Conservation (phyloP, 352 stramenopile genomes). For the Hyaloperonospora brassicae region DNA sequence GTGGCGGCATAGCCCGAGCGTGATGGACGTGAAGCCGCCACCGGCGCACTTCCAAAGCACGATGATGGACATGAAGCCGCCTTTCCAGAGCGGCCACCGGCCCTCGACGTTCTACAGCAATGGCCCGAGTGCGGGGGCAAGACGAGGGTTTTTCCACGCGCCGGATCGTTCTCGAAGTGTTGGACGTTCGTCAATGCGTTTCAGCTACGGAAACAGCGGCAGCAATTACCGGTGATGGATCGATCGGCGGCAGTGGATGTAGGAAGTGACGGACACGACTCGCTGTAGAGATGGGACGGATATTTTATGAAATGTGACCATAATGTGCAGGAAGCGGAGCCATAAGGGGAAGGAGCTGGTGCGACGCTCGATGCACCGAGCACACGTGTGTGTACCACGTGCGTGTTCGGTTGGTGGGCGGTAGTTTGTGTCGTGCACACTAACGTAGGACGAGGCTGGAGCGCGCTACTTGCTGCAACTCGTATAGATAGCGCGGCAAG, state of each 20-base stretch:
- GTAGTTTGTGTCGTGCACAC: too few relatives aligned
- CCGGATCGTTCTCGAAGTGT: slow-evolving; percentile 46
- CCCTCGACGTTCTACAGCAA: slow-evolving; percentile 42
- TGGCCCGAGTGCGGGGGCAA: slow-evolving; percentile 12
- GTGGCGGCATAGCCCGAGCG: slow-evolving; percentile 58
- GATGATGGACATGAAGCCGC: slow-evolving; percentile 47
- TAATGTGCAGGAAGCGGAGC: not conserved
- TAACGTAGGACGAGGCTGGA: too few relatives aligned
- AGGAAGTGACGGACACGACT: slow-evolving; percentile 13
- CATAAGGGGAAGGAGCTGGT: too few relatives aligned
- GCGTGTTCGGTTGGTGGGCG: too few relatives aligned
- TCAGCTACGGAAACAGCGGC: slow-evolving; percentile 25
- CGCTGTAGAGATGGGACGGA: not conserved
- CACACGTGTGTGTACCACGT: too few relatives aligned
- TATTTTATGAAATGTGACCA: slow-evolving; percentile 1
- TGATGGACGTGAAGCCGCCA: slow-evolving; percentile 46
- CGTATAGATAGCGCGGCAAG: too few relatives aligned
- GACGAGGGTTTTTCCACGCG: slow-evolving; percentile 39
- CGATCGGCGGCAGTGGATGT: slow-evolving; percentile 9
- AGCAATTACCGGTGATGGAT: slow-evolving; percentile 30
- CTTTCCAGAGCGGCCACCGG: slow-evolving; percentile 29
- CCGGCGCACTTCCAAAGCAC: too few relatives aligned
- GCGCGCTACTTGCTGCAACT: too few relatives aligned
- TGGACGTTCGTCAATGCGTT: slow-evolving; percentile 35
- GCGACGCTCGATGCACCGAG: too few relatives aligned